Conservation (phyloP, 2,329 filamentous ascomycete genomes). For the Seiridium unicorne region DNA sequence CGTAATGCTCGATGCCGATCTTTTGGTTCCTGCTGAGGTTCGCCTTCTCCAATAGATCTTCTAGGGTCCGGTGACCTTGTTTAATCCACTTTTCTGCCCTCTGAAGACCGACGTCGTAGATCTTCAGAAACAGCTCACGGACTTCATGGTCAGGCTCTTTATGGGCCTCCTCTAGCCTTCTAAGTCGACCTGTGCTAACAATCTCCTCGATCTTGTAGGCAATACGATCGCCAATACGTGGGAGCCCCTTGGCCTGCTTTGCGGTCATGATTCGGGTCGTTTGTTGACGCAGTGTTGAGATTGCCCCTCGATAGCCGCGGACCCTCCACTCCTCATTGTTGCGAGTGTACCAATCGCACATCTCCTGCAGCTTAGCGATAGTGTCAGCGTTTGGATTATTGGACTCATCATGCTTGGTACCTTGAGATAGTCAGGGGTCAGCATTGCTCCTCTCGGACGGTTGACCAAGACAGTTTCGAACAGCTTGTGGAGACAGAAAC, state of each 20-base stretch:
- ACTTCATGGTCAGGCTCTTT: constrained; percentile 64
- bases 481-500: too few species aligned
- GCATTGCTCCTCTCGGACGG: too few species aligned
- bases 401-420: constrained; percentile 35
- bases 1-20: constrained; percentile 75
- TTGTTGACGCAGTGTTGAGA: constrained; percentile 70
- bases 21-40: constrained; percentile 67
- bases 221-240: constrained; percentile 68
- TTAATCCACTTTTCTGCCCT: constrained; percentile 76
- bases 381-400: constrained; percentile 72
- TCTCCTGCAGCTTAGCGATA: constrained; percentile 73
- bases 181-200: constrained; percentile 68
- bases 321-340: constrained; percentile 77
- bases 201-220: constrained; percentile 91
- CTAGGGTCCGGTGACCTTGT: constrained; percentile 70
- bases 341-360: constrained; percentile 75
- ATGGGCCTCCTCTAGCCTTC: constrained; percentile 68
- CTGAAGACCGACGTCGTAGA: constrained; percentile 74
- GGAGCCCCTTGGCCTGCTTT: constrained; percentile 66
- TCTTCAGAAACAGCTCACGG: constrained; percentile 68
- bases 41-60: constrained; percentile 64
- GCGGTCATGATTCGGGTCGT: constrained; percentile 62
- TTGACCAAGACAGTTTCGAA: too few species aligned
- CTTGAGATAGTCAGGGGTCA: too few species aligned
- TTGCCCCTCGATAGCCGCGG: constrained; percentile 73